Base-by-base conservation (phyloP, 768 basidiomycete species). In the Agaricus sinodeliciosus region DNA sequence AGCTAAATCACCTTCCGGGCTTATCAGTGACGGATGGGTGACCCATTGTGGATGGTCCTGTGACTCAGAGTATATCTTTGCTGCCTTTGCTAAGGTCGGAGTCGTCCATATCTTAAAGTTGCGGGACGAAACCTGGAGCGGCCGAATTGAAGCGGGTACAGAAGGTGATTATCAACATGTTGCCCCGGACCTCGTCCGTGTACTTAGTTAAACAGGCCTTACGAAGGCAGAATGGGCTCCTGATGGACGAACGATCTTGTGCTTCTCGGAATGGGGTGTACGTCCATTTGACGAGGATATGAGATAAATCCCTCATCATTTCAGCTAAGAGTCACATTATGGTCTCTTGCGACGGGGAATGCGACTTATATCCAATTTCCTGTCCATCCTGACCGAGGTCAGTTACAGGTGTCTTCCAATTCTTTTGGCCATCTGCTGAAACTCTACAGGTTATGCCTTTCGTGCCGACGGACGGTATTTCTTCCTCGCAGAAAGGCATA, bases 181-280 rank as follows among this genome's bases (percentile, higher is more conserved):
- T 15, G 22, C 15, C 37, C 43, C 36, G 9, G 25, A 22, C 36
- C 49, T 36, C n/a, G 22, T 26, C 44, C 51, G 42, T 11, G 11
- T 51, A 43, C 55, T 61, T 51, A 59, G 15, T 43, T 19, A 36
- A 49, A 56, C 16, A 74, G 86, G 94, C 9, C 79, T 96, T 45
- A 78, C 84, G 16, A 90, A 82, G 62, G 90, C 86, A 15, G 90
- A 94, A 62, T 97, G 94, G 94, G 88, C 87, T 0, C 89, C 87
- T 2, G 88, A 87, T 62, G 91, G 91, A 13, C 77, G 88, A 35
- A 82, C 81, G 13, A 73, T 96, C 4, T 69, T 96, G 27, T 94
- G 90, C 62, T 97, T 94, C 68, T 94, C 91, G 3, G 89, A 94
- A 60, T 90, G 90, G 87, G 90, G 88, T 60, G 94, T 94, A 71